Base-by-base conservation (phyloP, 2,329 filamentous ascomycete genomes). In the Colletotrichum ledebouriae region DNA sequence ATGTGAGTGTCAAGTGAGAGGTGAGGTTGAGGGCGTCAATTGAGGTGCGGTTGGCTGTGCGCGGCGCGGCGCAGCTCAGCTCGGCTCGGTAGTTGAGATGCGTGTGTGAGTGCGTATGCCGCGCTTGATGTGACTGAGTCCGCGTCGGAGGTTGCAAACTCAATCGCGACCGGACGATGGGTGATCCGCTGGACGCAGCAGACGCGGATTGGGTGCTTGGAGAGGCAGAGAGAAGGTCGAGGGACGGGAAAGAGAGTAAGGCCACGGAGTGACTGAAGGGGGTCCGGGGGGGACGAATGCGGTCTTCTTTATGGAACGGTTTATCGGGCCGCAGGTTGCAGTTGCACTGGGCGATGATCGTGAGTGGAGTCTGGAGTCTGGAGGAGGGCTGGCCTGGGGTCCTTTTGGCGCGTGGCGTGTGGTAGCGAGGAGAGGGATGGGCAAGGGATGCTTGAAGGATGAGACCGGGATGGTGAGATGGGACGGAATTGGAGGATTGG, bases 241-340 rank as follows among this genome's bases (percentile, higher is more conserved):
- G 20, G 34, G 29, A 29, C 4, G 15, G 37, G 29, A 25, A 34
- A 29, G 59, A 44, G 59, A 58, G 29, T 29, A 9, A 58, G 55
- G 44, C 55, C 22, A 46, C 39, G 47, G 55, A 22, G 37, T 50
- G 3, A 9, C 15, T 13, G 6, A 20, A 53, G 52, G 44, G 50
- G 49, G 29, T 29, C 49, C 29, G 10, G 29, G 29, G 29, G n/a
- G 53, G 56, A 46, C 41, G 34, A 49, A 39, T 34, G 34, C 22
- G 56, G 47, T 41, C 44, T 53, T 59, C 62, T 69, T 59, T 69
- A 69, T 69, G 61, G 59, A 34, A 66, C 13, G 25, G 34, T 65
- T 60, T 69, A 66, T 66, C 66, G 55, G 66, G 39, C 39, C 50
- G 61, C 55, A 68, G 65, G 65, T 65, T 68, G 56, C 66, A 69